Conservation (phyloP, 2,329 filamentous ascomycete genomes). For the Colletotrichum viniferum region DNA sequence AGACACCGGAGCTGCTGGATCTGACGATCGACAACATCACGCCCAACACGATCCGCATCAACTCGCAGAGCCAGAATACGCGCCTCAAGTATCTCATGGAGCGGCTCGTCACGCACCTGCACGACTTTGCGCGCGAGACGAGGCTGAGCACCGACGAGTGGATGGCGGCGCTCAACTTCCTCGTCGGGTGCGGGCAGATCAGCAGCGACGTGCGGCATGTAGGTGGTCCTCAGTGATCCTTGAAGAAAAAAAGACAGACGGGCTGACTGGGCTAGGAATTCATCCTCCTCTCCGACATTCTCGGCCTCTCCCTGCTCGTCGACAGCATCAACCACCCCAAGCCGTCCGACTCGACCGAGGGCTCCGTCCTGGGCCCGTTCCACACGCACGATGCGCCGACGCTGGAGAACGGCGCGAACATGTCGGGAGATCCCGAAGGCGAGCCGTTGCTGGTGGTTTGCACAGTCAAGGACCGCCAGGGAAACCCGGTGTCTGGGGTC, state of each 20-base stretch:
- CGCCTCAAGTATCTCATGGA: conserved; percentile 73
- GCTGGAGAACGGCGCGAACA: conserved; percentile 55
- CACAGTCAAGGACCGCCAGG: conserved; percentile 65
- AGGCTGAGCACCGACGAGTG: conserved; percentile 74
- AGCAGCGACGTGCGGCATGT: conserved; percentile 71
- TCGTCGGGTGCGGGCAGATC: conserved; percentile 71
- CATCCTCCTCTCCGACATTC: conserved; percentile 76
- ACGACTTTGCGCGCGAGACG: conserved; percentile 79
- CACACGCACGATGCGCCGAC: conserved; percentile 73
- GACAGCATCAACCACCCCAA: conserved; percentile 81
- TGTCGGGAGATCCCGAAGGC: conserved; percentile 69
- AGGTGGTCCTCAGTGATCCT: too few relatives aligned
- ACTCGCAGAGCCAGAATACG: conserved; percentile 66
- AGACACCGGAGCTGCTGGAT: conserved; percentile 61
- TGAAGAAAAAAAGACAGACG: background rate
- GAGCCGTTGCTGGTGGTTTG: conserved; percentile 71
- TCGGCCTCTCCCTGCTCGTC: conserved; percentile 76
- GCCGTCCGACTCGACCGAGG: conserved; percentile 69
- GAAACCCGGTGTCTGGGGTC: conserved; percentile 63
- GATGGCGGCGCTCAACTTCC: conserved; percentile 72
- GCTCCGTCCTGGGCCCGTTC: conserved; percentile 81
- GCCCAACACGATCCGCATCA: conserved; percentile 71
- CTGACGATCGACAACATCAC: conserved; percentile 78
- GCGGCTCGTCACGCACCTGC: conserved; percentile 72
- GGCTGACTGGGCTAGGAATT: conserved; percentile 57